Conservation (phyloP, 75 land plant species). For the Isoetes taiwanensis region DNA sequence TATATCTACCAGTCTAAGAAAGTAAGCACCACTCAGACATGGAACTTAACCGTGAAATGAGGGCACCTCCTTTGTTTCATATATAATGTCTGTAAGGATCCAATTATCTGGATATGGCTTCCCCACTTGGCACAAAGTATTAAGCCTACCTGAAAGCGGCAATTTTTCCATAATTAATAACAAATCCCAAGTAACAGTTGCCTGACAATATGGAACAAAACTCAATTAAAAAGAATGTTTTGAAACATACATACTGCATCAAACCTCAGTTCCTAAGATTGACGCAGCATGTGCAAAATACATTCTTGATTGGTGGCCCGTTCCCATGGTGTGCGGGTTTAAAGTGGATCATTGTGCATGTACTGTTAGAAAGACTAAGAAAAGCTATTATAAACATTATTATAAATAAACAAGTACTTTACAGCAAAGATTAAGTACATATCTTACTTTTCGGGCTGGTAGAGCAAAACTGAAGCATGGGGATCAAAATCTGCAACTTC, state of each 20-base stretch:
- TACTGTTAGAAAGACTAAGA: conserved; percentile 26
- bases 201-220: no score
- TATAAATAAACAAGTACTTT: background rate
- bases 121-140: conserved; percentile 91
- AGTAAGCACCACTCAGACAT: background rate
- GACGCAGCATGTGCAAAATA: conserved; percentile 87
- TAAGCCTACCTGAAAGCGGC: conserved; percentile 83
- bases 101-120: conserved; percentile 99
- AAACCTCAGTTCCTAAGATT: conserved; percentile 86
- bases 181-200: no score
- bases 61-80: conserved; percentile 70
- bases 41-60: conserved; percentile 27
- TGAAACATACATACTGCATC: no score
- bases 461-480: conserved; percentile 36
- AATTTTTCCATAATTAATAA: no score
- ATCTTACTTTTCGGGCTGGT: conserved; percentile 58
- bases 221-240: no score
- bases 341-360: conserved; percentile 83
- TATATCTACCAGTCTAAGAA: no score
- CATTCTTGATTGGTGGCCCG: conserved; percentile 82
- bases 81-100: conserved; percentile 85
- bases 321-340: conserved; percentile 96
- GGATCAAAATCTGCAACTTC: conserved; percentile 68
- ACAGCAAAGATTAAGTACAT: background rate
- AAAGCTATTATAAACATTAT: background rate